These are phyloP conservation scores for Backusella luteola DNA, from an alignment of 192 early-diverging fungal species.

Conservation along the genomic window DNA sequence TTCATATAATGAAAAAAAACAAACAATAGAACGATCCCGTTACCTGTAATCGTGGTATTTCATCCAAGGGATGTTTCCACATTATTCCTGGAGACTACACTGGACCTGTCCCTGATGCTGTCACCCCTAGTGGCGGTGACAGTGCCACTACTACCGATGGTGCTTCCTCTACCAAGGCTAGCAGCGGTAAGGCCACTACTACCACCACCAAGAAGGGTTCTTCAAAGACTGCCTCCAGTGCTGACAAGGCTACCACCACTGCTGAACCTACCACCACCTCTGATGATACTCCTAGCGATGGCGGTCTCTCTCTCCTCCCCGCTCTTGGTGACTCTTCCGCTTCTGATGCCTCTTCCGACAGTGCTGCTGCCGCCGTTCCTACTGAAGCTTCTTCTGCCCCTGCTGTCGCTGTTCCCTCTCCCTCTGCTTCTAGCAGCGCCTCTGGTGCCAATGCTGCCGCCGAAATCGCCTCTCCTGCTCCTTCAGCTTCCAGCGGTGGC, in stretches of 20 bases:
- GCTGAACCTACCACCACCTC: not conserved
- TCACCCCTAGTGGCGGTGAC: not conserved
- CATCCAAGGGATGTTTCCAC: conserved; percentile 38
- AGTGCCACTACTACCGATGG: not conserved
- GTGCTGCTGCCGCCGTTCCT: not conserved
- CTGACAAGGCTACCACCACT: not conserved
- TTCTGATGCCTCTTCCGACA: not conserved
- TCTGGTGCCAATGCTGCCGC: not conserved
- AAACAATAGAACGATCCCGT: conserved; percentile 24
- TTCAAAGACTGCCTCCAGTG: not conserved
- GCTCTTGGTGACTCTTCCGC: no score
- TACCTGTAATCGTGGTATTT: conserved; percentile 45
- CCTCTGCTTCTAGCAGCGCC: not conserved
- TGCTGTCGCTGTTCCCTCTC: not conserved
- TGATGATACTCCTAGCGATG: not conserved
- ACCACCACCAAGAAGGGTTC: not conserved
- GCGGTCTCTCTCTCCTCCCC: no score
- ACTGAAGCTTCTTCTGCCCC: not conserved
- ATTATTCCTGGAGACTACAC: conserved; percentile 49
- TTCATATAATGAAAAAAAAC: not conserved
- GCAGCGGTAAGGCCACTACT: not conserved
- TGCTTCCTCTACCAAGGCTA: not conserved
- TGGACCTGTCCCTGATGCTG: conserved; percentile 10
- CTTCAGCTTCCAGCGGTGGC: not conserved
- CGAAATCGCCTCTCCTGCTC: not conserved